phyloP scores from a whole-genome alignment of 2,329 filamentous ascomycete genomes.

The Zalaria sp. region DNA sequence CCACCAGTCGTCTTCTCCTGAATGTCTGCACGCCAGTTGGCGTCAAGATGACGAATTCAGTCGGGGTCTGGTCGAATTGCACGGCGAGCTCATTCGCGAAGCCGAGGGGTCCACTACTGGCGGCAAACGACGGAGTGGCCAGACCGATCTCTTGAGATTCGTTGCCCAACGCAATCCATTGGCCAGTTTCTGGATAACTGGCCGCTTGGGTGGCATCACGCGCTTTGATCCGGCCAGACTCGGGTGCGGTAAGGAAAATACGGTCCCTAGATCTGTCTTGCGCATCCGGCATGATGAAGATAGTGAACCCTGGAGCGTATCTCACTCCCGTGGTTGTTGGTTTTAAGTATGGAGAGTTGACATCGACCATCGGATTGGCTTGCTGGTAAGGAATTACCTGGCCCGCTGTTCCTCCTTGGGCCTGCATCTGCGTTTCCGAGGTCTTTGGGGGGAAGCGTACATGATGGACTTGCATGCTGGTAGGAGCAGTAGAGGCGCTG shows the following conservation, averaged over 20 bases:
- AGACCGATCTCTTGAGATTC: conserved; percentile 66
- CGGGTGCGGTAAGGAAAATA: conserved; percentile 76
- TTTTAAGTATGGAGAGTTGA: conserved; percentile 18
- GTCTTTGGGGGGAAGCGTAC: conserved; percentile 74
- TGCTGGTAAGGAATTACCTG: conserved; percentile 7
- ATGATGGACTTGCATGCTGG: conserved; percentile 95
- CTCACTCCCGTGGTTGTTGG: conserved; percentile 25
- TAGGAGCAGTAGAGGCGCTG: conserved; percentile 51
- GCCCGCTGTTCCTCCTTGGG: not conserved
- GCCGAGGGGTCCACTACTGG: conserved; percentile 52
- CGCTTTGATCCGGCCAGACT: conserved; percentile 67
- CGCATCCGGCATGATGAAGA: conserved; percentile 54
- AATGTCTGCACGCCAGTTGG: conserved; percentile 83
- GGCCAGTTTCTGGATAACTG: conserved; percentile 65
- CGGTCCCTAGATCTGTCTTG: conserved; percentile 32
- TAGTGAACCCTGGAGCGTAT: conserved; percentile 81
- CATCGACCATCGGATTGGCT: conserved; percentile 15
- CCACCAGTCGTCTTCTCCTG: conserved; percentile 69
- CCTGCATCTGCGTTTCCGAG: conserved; percentile 7
- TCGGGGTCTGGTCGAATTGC: conserved; percentile 74
- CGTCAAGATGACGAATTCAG: conserved; percentile 82
- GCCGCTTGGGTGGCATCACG: conserved; percentile 14
- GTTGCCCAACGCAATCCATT: conserved; percentile 63
- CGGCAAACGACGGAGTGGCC: conserved; percentile 58
- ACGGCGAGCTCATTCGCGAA: conserved; percentile 93